Base-by-base conservation (phyloP, 164 flowering plant species). In the grape (Vitis vinifera) region DNA sequence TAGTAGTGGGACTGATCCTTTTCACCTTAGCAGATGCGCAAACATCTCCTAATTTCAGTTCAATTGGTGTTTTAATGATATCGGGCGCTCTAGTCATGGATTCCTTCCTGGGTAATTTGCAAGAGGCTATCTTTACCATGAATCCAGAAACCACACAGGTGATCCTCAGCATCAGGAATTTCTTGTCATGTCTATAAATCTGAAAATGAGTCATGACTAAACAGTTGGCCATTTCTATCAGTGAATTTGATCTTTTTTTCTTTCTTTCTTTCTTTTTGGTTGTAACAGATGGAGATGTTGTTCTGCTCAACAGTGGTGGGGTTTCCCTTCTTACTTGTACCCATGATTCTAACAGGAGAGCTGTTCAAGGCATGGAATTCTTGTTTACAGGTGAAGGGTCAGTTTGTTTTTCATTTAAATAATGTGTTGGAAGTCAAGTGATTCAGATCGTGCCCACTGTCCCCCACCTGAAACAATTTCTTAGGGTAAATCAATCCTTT, bases 61-160 rank as follows among this genome's bases (percentile, higher is more conserved):
- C 81, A 12, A 71, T 88, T 27, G 95, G 95, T 29, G 92, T 90
- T n/a, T 30, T 88, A 49, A 90, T 90, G 95, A 85, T 90, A 2
- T 68, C 81, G 0, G 92, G 90, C 19, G 95, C 95, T 71, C 70
- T 90, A 47, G 56, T 88, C 66, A 87, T 87, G 90, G 95, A 90
- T 64, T 77, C 95, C 1, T 90, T 90, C 72, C 73, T 88, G 51
- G 95, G 95, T 16, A 90, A 90, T 78, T 70, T 88, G 57, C 95
- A 90, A 78, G 95, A 90, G 77, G 95, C 90, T 59, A 90, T 90
- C 57, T 90, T 90, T 63, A 82, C 84, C 66, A 74, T 86, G 82
- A 90, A 88, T 78, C 91, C 92, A 0, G 92, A 87, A 65, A 90
- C 95, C 48, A 84, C 91, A 1, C 95, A 90, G 95, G 95, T 86